Conservation (phyloP, 768 basidiomycete genomes). For the Nidularia sp. region DNA sequence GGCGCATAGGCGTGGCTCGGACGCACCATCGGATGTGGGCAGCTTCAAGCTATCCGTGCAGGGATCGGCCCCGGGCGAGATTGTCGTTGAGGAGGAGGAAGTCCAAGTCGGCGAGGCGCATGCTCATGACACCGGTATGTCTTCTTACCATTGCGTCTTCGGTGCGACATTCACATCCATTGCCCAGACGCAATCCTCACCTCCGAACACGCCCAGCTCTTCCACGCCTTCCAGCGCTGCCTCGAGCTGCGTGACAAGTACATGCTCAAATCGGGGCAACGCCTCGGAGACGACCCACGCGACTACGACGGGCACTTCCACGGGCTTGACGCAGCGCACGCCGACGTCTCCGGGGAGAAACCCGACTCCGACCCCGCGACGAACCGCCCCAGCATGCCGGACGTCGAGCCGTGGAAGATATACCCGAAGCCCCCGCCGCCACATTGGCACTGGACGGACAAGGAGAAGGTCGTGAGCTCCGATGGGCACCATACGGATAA, state of each 20-base stretch:
- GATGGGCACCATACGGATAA: constrained; percentile 24
- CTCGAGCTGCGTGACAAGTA: constrained; percentile 95
- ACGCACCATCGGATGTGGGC: constrained; percentile 40
- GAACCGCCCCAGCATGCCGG: constrained; percentile 8
- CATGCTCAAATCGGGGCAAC: constrained; percentile 80
- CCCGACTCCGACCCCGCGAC: constrained; percentile 46
- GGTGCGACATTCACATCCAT: neutral
- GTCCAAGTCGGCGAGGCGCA: neutral
- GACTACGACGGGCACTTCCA: constrained; percentile 82
- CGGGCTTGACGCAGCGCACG: constrained; percentile 58
- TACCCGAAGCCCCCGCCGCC: constrained; percentile 93
- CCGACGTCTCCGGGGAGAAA: constrained; percentile 64
- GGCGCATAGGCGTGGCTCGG: constrained; percentile 63
- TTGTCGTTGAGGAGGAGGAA: constrained; percentile 8
- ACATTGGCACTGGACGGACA: constrained; percentile 86
- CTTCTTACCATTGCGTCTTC: neutral
- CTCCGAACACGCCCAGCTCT: constrained; percentile 50
- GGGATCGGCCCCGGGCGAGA: constrained; percentile 15
- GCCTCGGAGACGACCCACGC: constrained; percentile 91
- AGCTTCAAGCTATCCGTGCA: constrained; percentile 24
- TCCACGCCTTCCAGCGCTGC: constrained; percentile 76
- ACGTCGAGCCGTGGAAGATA: constrained; percentile 70
- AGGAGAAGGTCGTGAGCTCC: constrained; percentile 39
- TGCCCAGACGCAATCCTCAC: constrained; percentile 25
- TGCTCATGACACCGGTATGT: neutral